These are phyloP conservation scores for Aspergillus ostianus DNA, from an alignment of 495 filamentous ascomycete species.

Conservation along the genomic window DNA sequence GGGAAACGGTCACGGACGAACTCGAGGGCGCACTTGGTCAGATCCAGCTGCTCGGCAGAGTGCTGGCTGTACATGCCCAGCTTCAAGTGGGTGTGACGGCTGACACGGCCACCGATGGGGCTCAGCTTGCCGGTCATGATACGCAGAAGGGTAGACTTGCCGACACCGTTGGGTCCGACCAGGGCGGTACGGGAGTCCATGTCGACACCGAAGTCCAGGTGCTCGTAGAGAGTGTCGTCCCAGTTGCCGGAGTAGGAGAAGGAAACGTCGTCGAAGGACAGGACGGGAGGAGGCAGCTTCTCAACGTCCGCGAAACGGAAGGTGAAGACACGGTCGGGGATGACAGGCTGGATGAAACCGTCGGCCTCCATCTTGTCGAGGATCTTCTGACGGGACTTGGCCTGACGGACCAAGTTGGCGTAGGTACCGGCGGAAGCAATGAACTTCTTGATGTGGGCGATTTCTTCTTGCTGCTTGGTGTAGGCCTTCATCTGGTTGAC, in stretches of 20 bases:
- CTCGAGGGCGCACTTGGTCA: conserved; percentile 96
- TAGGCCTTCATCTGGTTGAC: conserved; percentile 98
- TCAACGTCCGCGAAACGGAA: conserved; percentile 99
- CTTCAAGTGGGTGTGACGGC: conserved; percentile 95
- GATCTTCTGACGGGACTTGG: conserved; percentile 99
- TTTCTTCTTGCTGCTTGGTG: conserved; percentile 98
- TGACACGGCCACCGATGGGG: conserved; percentile 76
- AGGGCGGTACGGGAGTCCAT: conserved; percentile 98
- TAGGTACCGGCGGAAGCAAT: conserved; percentile 99
- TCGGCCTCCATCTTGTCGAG: conserved; percentile 99
- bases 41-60: conserved; percentile 95
- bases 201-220: conserved; percentile 97
- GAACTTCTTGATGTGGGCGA: conserved; percentile 99
- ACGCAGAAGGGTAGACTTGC: conserved; percentile 96
- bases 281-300: conserved; percentile 93
- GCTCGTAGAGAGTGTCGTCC: conserved; percentile 90
- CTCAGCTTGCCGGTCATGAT: conserved; percentile 97
- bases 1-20: conserved; percentile 96
- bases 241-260: conserved; percentile 94
- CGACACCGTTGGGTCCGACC: conserved; percentile 98
- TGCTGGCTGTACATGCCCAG: conserved; percentile 97
- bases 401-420: conserved; percentile 97
- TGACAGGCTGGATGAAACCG: conserved; percentile 91
- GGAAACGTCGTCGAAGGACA: conserved; percentile 94
- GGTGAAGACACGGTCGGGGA: conserved; percentile 84